phyloP scores from a whole-genome alignment of 306 rosid species.

The Cicer pinnatifidum region DNA sequence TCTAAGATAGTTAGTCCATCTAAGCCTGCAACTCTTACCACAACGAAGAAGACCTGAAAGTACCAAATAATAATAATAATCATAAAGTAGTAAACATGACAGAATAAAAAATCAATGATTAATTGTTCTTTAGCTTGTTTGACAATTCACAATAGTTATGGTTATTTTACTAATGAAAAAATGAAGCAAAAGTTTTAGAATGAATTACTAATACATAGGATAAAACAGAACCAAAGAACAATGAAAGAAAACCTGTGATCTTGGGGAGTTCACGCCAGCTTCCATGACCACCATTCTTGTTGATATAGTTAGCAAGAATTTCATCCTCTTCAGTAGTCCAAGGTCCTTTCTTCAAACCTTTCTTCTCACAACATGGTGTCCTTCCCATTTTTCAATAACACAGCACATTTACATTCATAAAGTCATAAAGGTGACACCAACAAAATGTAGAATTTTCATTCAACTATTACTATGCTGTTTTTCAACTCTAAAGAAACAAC shows the following conservation, averaged over 20 bases:
- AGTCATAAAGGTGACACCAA: constrained; percentile 28
- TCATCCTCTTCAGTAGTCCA: constrained; percentile 96
- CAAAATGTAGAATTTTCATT: constrained; percentile 36
- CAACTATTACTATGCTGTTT: too few relatives aligned
- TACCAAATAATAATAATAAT: background rate
- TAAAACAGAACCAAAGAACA: background rate
- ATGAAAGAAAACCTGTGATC: constrained; percentile 69
- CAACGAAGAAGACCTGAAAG: constrained; percentile 86
- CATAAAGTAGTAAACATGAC: background rate
- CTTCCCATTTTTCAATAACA: constrained; percentile 56
- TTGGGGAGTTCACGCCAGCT: constrained; percentile 94
- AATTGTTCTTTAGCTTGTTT: background rate
- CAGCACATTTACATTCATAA: background rate
- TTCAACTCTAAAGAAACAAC: too few relatives aligned
- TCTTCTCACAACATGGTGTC: constrained; percentile 90
- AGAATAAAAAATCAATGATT: constrained; percentile 33
- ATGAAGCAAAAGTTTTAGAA: background rate
- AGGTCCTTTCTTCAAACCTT: constrained; percentile 94
- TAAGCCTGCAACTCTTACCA: constrained; percentile 94
- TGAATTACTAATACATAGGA: too few relatives aligned
- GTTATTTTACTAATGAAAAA: background rate
- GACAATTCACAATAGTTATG: background rate
- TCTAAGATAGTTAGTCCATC: constrained; percentile 96
- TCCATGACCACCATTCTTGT: constrained; percentile 85
- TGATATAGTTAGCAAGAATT: constrained; percentile 69